Evolutionary conservation across 495 filamentous ascomycete genomes (phyloP).

Genomic region (Cercophora samala): DNA sequence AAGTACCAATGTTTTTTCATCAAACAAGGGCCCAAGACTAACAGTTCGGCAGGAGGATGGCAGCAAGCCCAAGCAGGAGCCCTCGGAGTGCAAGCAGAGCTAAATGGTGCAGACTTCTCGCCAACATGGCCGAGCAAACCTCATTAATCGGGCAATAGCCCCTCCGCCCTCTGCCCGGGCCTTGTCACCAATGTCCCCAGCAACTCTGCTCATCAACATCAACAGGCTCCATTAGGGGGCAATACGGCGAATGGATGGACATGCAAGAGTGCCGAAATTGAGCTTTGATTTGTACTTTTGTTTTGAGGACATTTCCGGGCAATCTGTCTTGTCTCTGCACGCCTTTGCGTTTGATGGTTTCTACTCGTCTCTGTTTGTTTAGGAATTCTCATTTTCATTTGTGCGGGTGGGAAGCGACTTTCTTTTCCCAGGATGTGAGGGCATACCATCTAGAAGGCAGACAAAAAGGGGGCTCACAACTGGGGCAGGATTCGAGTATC

Average conservation of each 20-base stretch:
- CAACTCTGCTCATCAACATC: slow-evolving; percentile 5
- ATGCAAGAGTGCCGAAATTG: slow-evolving; percentile 14
- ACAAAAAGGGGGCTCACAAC: slow-evolving; percentile 14
- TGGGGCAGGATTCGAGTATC: slow-evolving; percentile 22
- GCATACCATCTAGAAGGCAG: not conserved
- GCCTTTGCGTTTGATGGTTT: slow-evolving; percentile 27
- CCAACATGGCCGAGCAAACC: slow-evolving; percentile 12
- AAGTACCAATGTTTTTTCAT: slow-evolving; percentile 34
- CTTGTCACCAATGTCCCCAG: slow-evolving; percentile 15
- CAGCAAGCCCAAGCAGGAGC: slow-evolving; percentile 96
- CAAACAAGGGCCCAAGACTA: slow-evolving; percentile 10
- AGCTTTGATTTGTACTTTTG: slow-evolving; percentile 26
- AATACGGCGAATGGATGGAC: slow-evolving; percentile 15
- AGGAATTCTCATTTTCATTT: slow-evolving; percentile 12
- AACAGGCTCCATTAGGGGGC: slow-evolving; percentile 13
- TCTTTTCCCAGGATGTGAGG: slow-evolving; percentile 7
- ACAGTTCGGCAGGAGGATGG: slow-evolving; percentile 69
- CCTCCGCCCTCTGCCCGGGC: slow-evolving; percentile 16
- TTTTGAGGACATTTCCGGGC: slow-evolving; percentile 23
- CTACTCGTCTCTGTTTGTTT: slow-evolving; percentile 17
- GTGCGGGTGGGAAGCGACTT: slow-evolving; percentile 5
- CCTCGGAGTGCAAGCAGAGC: slow-evolving; percentile 99
- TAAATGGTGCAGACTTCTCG: slow-evolving; percentile 46
- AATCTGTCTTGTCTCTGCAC: slow-evolving; percentile 21
- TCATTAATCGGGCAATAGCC: slow-evolving; percentile 20